Conservation (phyloP, 306 rosid species). For the Quercus parvula region DNA sequence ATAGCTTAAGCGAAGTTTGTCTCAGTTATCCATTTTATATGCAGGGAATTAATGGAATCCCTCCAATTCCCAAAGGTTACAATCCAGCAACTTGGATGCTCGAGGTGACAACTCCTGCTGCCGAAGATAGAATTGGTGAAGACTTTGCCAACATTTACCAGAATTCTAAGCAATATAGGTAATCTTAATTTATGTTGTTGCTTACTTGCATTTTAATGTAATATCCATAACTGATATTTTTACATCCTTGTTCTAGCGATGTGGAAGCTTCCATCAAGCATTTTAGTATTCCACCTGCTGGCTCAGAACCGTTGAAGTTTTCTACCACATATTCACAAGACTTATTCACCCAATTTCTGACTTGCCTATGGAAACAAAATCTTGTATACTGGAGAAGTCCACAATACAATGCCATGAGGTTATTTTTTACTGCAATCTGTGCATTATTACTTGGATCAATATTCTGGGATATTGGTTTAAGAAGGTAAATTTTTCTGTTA, state of each 20-base stretch:
- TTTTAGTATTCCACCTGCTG: constrained; percentile 51
- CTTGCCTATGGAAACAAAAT: constrained; percentile 80
- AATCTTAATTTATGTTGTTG: background rate
- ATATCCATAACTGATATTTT: constrained; percentile 1
- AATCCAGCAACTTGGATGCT: constrained; percentile 98
- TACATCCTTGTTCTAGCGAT: constrained; percentile 38
- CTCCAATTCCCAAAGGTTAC: constrained; percentile 62
- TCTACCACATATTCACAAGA: constrained; percentile 50
- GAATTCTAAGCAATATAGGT: constrained; percentile 67
- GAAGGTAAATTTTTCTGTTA: constrained; percentile 43
- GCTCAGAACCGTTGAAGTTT: constrained; percentile 58
- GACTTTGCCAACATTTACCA: constrained; percentile 60
- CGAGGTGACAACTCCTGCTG: constrained; percentile 73
- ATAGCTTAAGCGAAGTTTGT: background rate
- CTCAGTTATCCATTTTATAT: constrained; percentile 11
- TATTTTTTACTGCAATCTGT: constrained; percentile 59
- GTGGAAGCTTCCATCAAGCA: constrained; percentile 66
- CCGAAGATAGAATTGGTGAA: constrained; percentile 54
- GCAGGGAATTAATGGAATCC: constrained; percentile 51
- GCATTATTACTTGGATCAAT: constrained; percentile 68
- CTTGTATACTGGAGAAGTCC: constrained; percentile 97
- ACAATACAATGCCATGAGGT: constrained; percentile 67
- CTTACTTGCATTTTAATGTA: background rate
- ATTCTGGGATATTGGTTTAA: constrained; percentile 72
- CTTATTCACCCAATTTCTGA: constrained; percentile 37